Base-by-base conservation (phyloP, 148 eudicot genomes). In the Cornus suecica region DNA sequence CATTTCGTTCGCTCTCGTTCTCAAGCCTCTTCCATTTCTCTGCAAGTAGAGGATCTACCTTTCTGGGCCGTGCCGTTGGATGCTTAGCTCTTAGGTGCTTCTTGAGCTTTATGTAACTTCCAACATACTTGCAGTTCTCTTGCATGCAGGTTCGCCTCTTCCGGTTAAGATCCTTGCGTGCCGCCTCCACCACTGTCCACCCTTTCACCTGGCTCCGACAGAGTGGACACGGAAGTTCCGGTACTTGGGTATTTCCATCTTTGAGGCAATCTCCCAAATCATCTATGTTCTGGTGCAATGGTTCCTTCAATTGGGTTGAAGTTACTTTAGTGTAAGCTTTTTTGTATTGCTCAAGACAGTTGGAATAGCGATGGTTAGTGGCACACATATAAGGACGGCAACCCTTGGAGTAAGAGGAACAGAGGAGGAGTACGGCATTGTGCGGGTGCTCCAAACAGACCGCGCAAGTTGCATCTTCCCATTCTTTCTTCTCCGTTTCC, bases 141-240 rank as follows among this genome's bases (percentile, higher is more conserved):
- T 90, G 86, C 89, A 83, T 88, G 85, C 97, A 93, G 16, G 85
- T 81, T 37, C 93, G 86, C 72, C 81, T 84, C 84, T 88, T 89
- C 65, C 83, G 79, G 74, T 93, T 89, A 52, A 90, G 83, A 87
- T 74, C 78, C 66, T 83, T 83, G 28, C 93, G 88, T 13, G 97
- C 93, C 8, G 84, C 86, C 74, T 86, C 88, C 63, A 90, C 89
- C 64, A 90, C 86, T 8, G 97, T 90, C 93, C 95, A 93, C 25
- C 97, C 97, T 68, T 90, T 93, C 60, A 93, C 97, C 80, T 89
- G 91, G 23, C 97, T 93, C n/a, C 97, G 93, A 71, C 97, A 93
- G 29, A 90, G 90, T 6, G 97, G 95, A 52, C 95, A 92, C 32
- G 84, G 71, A 70, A 92, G 92, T 83, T 86, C 89, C 23, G 88